phyloP scores from a whole-genome alignment of 345 rosid species.

The Toxicodendron radicans region DNA sequence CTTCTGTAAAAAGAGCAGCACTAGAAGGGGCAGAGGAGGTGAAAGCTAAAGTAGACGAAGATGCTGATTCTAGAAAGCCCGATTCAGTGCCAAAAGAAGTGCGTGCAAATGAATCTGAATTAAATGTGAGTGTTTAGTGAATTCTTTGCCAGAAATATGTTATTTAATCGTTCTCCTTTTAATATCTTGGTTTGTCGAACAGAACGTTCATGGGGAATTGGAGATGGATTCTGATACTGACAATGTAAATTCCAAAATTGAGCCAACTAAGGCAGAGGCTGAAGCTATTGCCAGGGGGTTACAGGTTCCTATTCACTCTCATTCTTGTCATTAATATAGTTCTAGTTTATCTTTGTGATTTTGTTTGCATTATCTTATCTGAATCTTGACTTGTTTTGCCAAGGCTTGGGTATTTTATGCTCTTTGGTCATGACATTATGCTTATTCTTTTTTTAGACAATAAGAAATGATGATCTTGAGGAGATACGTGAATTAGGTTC shows the following conservation, averaged over 20 bases:
- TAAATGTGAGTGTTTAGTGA: conserved; percentile 50
- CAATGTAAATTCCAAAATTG: conserved; percentile 62
- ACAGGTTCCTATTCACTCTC: conserved; percentile 53
- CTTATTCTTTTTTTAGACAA: conserved; percentile 54
- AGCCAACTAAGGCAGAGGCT: conserved; percentile 92
- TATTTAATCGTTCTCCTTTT: conserved; percentile 20
- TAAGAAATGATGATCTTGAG: conserved; percentile 89
- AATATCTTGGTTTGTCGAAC: conserved; percentile 31
- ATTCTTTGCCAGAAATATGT: conserved; percentile 9
- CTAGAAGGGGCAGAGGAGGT: conserved; percentile 77
- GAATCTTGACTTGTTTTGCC: background rate
- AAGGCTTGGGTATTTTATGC: background rate
- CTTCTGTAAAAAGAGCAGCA: conserved; percentile 73
- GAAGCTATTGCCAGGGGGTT: conserved; percentile 91
- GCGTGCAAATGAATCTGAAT: conserved; percentile 41
- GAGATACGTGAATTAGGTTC: conserved; percentile 90
- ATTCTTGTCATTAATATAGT: background rate
- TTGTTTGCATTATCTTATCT: conserved; percentile 5
- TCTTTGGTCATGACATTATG: conserved; percentile 17
- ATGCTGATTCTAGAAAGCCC: conserved; percentile 27
- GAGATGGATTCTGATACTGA: conserved; percentile 71
- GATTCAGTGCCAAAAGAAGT: conserved; percentile 40
- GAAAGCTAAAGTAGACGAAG: conserved; percentile 56
- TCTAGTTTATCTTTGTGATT: background rate
- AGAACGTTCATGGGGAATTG: conserved; percentile 67